Base-by-base conservation (phyloP, 495 filamentous ascomycete genomes). In the Penicillium tannophilum region DNA sequence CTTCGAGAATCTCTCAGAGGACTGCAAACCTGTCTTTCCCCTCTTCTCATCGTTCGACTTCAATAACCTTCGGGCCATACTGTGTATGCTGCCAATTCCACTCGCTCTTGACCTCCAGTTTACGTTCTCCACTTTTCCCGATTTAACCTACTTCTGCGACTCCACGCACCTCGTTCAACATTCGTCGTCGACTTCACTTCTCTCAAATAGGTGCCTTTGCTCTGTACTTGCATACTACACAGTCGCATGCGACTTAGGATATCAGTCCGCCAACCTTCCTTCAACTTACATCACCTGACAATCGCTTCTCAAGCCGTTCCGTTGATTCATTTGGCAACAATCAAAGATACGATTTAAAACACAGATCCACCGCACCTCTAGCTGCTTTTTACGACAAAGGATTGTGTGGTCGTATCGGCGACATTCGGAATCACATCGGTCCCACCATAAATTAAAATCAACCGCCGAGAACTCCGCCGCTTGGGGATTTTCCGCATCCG, bases 401-500 rank as follows among this genome's bases (percentile, higher is more conserved):
- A 30, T 28, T 43, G 19, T 39, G 52, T n/a, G 17, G 35, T 30
- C 39, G 17, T n/a, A 52, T 43, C 14, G 14, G n/a, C 53, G 41
- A 55, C 30, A 23, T 17, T 56, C 43, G 51, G 49, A 49, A 46
- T 49, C 52, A 33, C 46, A 17, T 28, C 44, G 19, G 54, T 45
- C 44, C 33, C 62, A 54, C 57, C 20, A 23, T 2, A 23, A 1
- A 59, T 19, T 45, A 45, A 44, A 16, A 56, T 41, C 54, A 47
- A 31, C 16, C 45, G 45, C 58, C 47, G 41, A 56, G 23, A 20
- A 54, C 33, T 62, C 60, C 35, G 45, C 59, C 39, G 47, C 36
- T 48, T 39, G 31, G 58, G 59, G 47, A 62, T 59, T 73, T 49
- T 77, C 75, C 73, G 75, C 75, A 76, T 77, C 71, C 75, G 75